Conservation (phyloP, 805 yeast genomes). For the Saccharomycodes ludwigii region DNA sequence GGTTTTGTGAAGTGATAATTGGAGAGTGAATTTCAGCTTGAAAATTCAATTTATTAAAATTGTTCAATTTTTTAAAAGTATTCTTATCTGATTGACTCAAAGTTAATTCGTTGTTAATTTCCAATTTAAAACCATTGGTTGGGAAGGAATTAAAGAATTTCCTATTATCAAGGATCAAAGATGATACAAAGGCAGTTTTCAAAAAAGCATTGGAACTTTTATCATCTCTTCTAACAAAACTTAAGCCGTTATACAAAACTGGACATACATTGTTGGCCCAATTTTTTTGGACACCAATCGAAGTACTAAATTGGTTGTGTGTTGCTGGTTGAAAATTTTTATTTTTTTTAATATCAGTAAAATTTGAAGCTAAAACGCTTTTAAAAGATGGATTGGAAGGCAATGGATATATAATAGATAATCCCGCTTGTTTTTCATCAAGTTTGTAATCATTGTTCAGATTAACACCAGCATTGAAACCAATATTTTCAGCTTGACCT, state of each 20-base stretch:
- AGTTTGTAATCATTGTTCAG: conserved; percentile 33
- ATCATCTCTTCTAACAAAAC: conserved; percentile 45
- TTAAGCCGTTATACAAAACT: conserved; percentile 39
- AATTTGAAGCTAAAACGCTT: conserved; percentile 28
- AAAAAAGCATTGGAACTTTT: conserved; percentile 41
- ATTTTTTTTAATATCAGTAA: conserved; percentile 35
- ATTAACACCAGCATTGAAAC: conserved; percentile 34
- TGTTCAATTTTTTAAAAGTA: conserved; percentile 19
- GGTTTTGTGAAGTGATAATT: conserved; percentile 28
- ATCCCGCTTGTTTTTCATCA: conserved; percentile 37
- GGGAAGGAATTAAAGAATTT: conserved; percentile 31
- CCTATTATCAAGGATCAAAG: conserved; percentile 33
- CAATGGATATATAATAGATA: conserved; percentile 33
- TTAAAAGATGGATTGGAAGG: conserved; percentile 32
- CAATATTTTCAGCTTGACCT: conserved; percentile 46
- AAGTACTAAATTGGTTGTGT: conserved; percentile 37
- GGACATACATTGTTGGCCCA: conserved; percentile 17
- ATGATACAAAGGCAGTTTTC: conserved; percentile 38
- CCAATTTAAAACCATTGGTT: conserved; percentile 30
- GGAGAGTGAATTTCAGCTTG: conserved; percentile 25
- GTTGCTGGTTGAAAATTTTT: conserved; percentile 40
- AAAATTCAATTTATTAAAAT: conserved; percentile 19
- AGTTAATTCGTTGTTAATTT: conserved; percentile 35
- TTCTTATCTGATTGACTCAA: conserved; percentile 20
- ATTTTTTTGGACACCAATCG: conserved; percentile 41